phyloP scores from a whole-genome alignment of 208 protist species.

The Porcisia deanei region DNA sequence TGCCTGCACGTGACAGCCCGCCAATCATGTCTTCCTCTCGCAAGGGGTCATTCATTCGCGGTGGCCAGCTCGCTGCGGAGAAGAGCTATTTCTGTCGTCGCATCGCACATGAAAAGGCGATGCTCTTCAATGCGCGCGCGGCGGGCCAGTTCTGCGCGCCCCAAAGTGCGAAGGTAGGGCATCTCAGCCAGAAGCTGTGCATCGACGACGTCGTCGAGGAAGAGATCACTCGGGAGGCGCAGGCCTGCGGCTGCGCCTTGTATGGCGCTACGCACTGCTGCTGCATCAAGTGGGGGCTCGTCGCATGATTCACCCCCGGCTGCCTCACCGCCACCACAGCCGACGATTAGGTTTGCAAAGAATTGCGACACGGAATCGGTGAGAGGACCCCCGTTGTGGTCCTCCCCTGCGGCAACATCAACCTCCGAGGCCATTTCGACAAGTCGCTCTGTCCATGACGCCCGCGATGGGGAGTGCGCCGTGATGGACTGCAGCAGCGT shows the following conservation, averaged over 20 bases:
- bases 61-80: conserved; percentile 24
- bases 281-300: not conserved
- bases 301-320: not conserved
- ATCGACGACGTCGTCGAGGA: conserved; percentile 12
- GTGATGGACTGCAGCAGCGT: not conserved
- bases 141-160: not conserved
- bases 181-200: conserved; percentile 8
- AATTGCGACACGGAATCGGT: not conserved
- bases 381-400: not conserved
- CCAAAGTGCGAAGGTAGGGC: conserved; percentile 2
- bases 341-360: not conserved
- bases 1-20: not conserved
- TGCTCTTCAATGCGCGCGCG: conserved; percentile 6
- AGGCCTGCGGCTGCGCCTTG: conserved; percentile 6
- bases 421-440: not conserved
- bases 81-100: conserved; percentile 22
- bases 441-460: conserved; percentile 2
- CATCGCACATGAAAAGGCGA: conserved; percentile 18
- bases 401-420: not conserved
- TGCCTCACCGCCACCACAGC: not conserved
- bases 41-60: not conserved
- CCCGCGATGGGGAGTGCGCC: not conserved
- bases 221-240: conserved; percentile 18
- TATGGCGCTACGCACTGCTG: conserved; percentile 1
- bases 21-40: not conserved